A percentile compares a stretch with the other conserved stretches of the same genome.
Conservation (phyloP, 768 basidiomycete genomes). For the Xerocomellus chrysenteron region DNA sequence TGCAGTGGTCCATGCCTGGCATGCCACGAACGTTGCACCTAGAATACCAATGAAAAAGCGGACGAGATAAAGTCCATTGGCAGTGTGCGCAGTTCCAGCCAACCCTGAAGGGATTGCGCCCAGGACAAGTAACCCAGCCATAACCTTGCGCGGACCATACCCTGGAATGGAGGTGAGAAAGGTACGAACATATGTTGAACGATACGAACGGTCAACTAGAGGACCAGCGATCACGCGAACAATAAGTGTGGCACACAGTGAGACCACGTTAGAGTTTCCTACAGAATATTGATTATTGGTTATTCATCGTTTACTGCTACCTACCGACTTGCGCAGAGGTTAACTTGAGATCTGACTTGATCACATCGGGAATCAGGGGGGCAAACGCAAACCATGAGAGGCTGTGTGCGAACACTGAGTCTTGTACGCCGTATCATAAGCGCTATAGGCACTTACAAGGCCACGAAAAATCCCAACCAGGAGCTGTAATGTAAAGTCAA, state of each 20-base stretch:
- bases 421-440: background rate
- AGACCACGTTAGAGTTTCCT: constrained; percentile 51
- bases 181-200: no score
- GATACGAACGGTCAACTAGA: constrained; percentile 41
- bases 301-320: background rate
- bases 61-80: constrained; percentile 40
- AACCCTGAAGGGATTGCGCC: constrained; percentile 8
- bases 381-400: constrained; percentile 59
- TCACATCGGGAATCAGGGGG: constrained; percentile 57
- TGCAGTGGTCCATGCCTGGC: constrained; percentile 58
- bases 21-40: constrained; percentile 61
- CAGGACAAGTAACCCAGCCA: constrained; percentile 3
- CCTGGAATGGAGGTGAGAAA: background rate
- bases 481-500: background rate
- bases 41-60: constrained; percentile 63
- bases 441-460: background rate
- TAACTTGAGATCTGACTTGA: constrained; percentile 51
- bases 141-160: constrained; percentile 8
- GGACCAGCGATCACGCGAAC: constrained; percentile 51
- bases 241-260: constrained; percentile 47
- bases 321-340: constrained; percentile 44
- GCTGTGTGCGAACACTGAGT: constrained; percentile 11
- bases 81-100: constrained; percentile 37
- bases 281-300: background rate
- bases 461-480: constrained; percentile 5